phyloP scores from a whole-genome alignment of 2,329 filamentous ascomycete genomes.

The Periconia sp. region DNA sequence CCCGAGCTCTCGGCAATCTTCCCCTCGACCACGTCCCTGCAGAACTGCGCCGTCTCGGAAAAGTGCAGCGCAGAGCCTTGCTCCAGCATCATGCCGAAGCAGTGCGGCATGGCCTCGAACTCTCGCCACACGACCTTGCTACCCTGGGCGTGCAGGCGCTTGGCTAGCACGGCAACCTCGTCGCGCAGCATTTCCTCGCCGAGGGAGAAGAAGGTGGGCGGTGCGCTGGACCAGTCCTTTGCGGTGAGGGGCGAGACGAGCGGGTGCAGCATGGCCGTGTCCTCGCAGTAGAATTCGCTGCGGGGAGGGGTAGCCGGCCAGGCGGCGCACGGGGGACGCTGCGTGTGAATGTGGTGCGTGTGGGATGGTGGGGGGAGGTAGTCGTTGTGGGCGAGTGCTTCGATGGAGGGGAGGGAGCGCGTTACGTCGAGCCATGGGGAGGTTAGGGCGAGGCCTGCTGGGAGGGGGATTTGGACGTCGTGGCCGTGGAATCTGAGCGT shows the following conservation, averaged over 20 bases:
- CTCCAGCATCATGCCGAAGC: conserved; percentile 60
- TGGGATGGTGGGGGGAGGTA: conserved; percentile 62
- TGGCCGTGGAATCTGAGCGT: conserved; percentile 67
- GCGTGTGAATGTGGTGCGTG: conserved; percentile 43
- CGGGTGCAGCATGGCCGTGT: conserved; percentile 63
- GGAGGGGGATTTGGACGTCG: conserved; percentile 65
- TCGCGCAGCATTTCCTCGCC: conserved; percentile 77
- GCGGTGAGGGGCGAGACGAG: conserved; percentile 68
- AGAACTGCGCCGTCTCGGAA: conserved; percentile 44
- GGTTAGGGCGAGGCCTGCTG: conserved; percentile 67
- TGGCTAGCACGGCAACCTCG: conserved; percentile 68
- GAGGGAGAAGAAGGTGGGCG: conserved; percentile 71
- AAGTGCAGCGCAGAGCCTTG: conserved; percentile 40
- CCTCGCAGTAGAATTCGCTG: conserved; percentile 56
- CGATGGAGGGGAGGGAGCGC: conserved; percentile 65
- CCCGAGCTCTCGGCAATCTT: conserved; percentile 29
- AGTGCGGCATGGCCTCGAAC: conserved; percentile 83
- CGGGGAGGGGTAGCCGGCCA: conserved; percentile 56
- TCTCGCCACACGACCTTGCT: conserved; percentile 71
- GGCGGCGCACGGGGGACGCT: conserved; percentile 57
- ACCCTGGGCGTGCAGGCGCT: conserved; percentile 61
- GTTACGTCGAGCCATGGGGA: conserved; percentile 77
- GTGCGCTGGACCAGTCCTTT: conserved; percentile 65
- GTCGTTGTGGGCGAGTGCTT: conserved; percentile 62
- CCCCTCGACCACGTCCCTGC: conserved; percentile 33